Evolutionary conservation across 2,329 filamentous ascomycete genomes (phyloP), one percentile per base, ranked within the genome.

Genomic region (Neocucurbitaria cava): DNA sequence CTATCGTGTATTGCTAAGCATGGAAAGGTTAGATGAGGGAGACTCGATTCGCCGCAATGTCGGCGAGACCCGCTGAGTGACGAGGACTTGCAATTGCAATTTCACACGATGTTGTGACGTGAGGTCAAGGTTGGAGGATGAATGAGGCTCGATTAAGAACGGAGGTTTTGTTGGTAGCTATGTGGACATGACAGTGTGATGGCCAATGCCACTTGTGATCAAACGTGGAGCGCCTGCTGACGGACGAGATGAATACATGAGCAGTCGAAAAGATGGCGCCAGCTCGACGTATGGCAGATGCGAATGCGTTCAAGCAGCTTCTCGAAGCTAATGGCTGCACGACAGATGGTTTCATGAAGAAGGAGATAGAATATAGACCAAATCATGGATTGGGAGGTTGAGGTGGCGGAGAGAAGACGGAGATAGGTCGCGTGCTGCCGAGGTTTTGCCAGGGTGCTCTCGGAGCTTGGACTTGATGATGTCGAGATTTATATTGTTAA

Each of bases 381-480:
- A n/a, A n/a, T n/a, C n/a, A n/a, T n/a, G n/a, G n/a, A n/a, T n/a
- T 15, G n/a, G 5, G 11, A 5, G 7, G 33, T 20, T 18, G n/a
- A 3, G 35, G 18, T 4, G 5, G 35, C 4, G 35, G 17, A 23
- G 21, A 15, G 18, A 15, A 11, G 20, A 15, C 5, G 17, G 17
- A 21, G 36, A 40, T 3, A 21, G 18, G 18, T 40, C 28, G 33
- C 23, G 45, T 48, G 11, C 17, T 48, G 60, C 61, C 58, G 53
- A 59, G 58, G 58, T 54, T 59, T 54, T 40, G 58, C 60, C 58
- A 55, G 46, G 59, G 54, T 39, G 46, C 44, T 54, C 47, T 47
- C 35, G 23, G 61, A 70, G 65, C 60, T 69, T 60, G 52, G 46
- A 42, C 49, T 42, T 58, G 59, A 65, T 66, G 65, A 68, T 65